Conservation (phyloP, 257 asterid species). For the Ilex aquifolium region DNA sequence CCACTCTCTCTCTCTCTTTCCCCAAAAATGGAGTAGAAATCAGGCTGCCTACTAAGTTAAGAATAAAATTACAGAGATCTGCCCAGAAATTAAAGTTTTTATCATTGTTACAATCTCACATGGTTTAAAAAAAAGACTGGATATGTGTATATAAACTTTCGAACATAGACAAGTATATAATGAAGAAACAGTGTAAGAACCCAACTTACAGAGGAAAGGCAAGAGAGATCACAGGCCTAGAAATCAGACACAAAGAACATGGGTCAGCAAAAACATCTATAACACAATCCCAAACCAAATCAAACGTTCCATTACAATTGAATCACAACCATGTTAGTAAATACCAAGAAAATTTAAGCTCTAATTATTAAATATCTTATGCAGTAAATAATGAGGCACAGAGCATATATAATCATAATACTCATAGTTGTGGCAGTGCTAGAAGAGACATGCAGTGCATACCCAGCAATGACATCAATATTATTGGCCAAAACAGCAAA, state of each 20-base stretch:
- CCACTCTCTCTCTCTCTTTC: background rate
- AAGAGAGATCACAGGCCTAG: constrained; percentile 88
- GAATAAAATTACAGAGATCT: no score
- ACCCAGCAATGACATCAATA: constrained; percentile 86
- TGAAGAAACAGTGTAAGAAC: background rate
- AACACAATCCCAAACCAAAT: background rate
- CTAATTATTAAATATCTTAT: no score
- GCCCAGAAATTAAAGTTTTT: no score
- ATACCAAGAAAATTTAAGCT: no score
- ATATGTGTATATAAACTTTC: no score
- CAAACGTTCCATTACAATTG: background rate
- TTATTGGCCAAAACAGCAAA: constrained; percentile 72
- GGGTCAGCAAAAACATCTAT: background rate
- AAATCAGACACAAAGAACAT: constrained; percentile 3
- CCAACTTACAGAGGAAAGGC: constrained; percentile 83
- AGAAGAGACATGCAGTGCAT: constrained; percentile 30
- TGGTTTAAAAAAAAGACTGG: no score
- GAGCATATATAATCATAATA: background rate
- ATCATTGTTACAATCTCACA: no score
- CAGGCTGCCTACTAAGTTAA: background rate
- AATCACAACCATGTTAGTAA: no score
- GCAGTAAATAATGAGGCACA: background rate
- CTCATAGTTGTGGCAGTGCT: background rate
- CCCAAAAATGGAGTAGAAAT: background rate
- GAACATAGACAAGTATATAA: no score